Evolutionary conservation across 345 rosid species (phyloP).

Genomic region (Sonneratia alba): DNA sequence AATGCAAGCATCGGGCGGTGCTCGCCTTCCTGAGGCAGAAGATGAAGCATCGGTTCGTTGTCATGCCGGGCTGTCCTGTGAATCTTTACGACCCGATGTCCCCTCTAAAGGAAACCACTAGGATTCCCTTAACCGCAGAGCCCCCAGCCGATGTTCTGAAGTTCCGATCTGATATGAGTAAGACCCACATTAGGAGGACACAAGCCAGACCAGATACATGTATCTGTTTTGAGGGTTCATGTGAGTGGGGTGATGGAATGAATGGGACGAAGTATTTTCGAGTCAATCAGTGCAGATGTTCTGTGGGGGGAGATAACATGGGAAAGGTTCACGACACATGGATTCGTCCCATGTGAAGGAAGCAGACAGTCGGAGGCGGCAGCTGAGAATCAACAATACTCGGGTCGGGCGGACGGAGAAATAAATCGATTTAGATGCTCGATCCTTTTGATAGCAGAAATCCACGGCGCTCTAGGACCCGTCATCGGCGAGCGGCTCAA

Average conservation of each 20-base stretch:
- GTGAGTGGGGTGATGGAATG: not conserved
- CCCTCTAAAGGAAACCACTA: too few species aligned
- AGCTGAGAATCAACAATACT: not conserved
- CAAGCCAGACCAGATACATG: not conserved
- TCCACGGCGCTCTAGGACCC: too few species aligned
- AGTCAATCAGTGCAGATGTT: not conserved
- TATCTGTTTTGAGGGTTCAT: not conserved
- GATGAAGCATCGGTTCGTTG: too few species aligned
- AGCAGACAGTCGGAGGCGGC: slow-evolving; percentile 20
- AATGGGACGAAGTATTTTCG: not conserved
- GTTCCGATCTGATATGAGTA: not conserved
- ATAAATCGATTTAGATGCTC: too few species aligned
- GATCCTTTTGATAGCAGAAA: too few species aligned
- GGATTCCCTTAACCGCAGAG: not conserved
- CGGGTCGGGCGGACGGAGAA: too few species aligned
- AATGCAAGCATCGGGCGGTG: too few species aligned
- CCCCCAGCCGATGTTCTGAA: not conserved
- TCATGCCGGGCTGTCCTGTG: not conserved
- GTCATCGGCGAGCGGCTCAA: too few species aligned
- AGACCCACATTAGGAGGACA: not conserved
- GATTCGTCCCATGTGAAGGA: slow-evolving; percentile 13
- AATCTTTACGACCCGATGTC: not conserved
- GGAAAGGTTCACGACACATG: not conserved
- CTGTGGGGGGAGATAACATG: not conserved
- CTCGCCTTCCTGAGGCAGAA: too few species aligned